Evolutionary conservation across 179 eudicot genomes (phyloP), one percentile per base, ranked within the genome.

Genomic region (Vitellaria paradoxa): DNA sequence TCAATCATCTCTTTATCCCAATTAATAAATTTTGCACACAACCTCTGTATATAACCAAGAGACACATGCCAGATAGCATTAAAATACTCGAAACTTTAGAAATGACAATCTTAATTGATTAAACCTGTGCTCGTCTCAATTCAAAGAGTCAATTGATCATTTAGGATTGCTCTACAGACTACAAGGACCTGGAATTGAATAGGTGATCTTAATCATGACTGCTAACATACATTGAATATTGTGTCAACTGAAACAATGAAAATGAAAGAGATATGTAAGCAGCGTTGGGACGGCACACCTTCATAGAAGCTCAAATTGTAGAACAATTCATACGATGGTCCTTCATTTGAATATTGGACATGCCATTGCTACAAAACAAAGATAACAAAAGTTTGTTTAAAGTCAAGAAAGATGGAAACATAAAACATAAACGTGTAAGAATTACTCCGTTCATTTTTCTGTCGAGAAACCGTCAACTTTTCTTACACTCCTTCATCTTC

Each of bases 231-330:
- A 74, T 75, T 42, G 7, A 21, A 64, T 49, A 10, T 75, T 75
- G 2, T 30, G 37, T 30, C 37, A 30, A 30, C 26, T 23, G 20
- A 15, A 46, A 46, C 12, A 55, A 61, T 3, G 21, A 70, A 0
- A 12, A 14, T 30, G 3, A 66, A 26, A 12, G 45, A 15, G 50
- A 64, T 20, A n/a, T 1, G 52, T 10, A 78, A 26, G 60, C 67
- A 73, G 70, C 79, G 76, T 57, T 69, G 26, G 50, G 57, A 68
- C 23, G 23, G 47, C 57, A 75, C 77, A 96, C 98, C 98, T 96
- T 96, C 98, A 96, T 66, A 96, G 94, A 81, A 96, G 94, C 88
- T 96, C 98, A 89, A 96, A 96, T 62, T 97, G 91, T 63, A 96
- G 83, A 72, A 83, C 73, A 93, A 81, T 79, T 96, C 98, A 75